Percentiles rank a stretch among this genome's conserved stretches.
These are phyloP conservation scores for Protostelium mycophagum DNA, from an alignment of 78 protist species.

Conservation along the genomic window DNA sequence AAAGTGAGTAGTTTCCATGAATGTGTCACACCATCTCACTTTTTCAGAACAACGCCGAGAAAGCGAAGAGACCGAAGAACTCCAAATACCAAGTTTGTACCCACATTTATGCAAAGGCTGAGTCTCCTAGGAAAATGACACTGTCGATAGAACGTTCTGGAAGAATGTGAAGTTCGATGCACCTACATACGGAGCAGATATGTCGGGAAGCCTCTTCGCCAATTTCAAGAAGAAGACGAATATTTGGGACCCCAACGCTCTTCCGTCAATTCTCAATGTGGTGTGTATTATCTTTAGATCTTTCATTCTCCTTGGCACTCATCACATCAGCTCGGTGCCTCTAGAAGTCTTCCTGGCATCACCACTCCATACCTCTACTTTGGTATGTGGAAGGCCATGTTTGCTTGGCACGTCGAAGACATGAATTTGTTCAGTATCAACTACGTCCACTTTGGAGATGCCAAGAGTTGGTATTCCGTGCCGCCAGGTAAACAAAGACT, in stretches of 20 bases:
- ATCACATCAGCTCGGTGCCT: neutral
- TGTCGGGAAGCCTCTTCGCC: neutral
- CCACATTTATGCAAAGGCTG: neutral
- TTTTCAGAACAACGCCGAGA: neutral
- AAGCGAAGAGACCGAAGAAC: neutral
- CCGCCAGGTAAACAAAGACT: constrained; percentile 13
- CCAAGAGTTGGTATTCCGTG: constrained; percentile 86
- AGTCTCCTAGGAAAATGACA: neutral
- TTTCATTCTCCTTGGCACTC: neutral
- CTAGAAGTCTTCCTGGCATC: constrained; percentile 25
- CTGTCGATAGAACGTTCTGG: neutral
- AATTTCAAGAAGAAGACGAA: neutral
- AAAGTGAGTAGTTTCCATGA: neutral
- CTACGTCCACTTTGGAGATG: constrained; percentile 78
- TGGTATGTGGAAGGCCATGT: constrained; percentile 86
- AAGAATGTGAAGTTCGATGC: neutral
- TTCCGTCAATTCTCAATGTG: neutral
- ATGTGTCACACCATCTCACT: neutral
- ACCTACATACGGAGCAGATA: neutral
- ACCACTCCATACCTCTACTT: constrained; percentile 64
- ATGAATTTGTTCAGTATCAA: constrained; percentile 69
- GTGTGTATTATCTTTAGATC: neutral
- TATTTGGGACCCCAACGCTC: neutral
- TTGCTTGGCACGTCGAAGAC: constrained; percentile 93
- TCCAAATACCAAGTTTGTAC: neutral